Base-by-base conservation (phyloP, 345 rosid species). In the Adansonia digitata region DNA sequence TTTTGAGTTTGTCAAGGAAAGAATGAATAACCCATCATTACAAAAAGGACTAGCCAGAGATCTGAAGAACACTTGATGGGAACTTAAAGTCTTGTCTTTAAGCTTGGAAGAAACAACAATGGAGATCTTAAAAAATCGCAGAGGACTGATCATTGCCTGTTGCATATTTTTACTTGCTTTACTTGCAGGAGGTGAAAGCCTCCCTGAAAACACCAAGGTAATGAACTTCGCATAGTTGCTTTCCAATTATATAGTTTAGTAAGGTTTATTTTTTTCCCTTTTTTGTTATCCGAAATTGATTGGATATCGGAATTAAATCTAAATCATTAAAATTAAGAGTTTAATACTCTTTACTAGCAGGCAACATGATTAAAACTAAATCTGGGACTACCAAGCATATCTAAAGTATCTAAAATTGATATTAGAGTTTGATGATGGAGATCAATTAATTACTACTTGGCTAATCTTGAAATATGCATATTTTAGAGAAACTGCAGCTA, bases 401-500 rank as follows among this genome's bases (percentile, higher is more conserved):
- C 34, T 31, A 31, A 31, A 31, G 3, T 31, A 31, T 31, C 2
- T 31, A 31, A 31, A 31, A 31, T 1, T 31, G n/a, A n/a, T n/a
- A n/a, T n/a, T n/a, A n/a, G n/a, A n/a, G n/a, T n/a, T n/a, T n/a
- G n/a, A n/a, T n/a, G n/a, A n/a, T n/a, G n/a, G n/a, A n/a, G n/a
- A n/a, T n/a, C n/a, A n/a, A n/a, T n/a, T n/a, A n/a, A n/a, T n/a
- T n/a, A n/a, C n/a, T n/a, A n/a, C n/a, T n/a, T n/a, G n/a, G 57
- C 12, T 52, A 18, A 64, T 26, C 27, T 40, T 29, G 12, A 55
- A 11, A 55, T 24, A 29, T 4, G 2, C 7, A 27, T n/a, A n/a
- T 62, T 42, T 27, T 73, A 80, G 81, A 75, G n/a, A 69, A 78
- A 78, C 13, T 88, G 89, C 77, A 86, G 72, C 17, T 88, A 86